These are phyloP conservation scores for Penicillium coprophilum DNA, from an alignment of 495 filamentous ascomycete species.

Conservation along the genomic window DNA sequence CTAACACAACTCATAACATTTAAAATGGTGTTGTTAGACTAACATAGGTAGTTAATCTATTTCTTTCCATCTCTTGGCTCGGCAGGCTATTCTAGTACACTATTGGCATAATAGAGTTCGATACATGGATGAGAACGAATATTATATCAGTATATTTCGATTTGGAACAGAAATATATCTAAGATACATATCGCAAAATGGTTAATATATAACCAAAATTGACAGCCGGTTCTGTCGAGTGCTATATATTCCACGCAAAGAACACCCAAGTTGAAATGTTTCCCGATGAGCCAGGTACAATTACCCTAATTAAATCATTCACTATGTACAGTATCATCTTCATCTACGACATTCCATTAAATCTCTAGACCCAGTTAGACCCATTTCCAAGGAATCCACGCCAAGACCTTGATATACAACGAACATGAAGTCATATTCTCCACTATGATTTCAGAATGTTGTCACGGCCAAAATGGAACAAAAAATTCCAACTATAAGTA, in stretches of 20 bases:
- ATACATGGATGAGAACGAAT: too few species aligned
- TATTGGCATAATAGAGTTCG: too few species aligned
- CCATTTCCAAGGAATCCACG: constrained; percentile 9
- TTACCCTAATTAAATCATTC: neutral
- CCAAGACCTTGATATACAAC: constrained; percentile 9
- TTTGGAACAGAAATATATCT: too few species aligned
- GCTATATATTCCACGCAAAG: neutral
- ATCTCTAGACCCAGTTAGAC: neutral
- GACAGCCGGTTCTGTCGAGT: neutral
- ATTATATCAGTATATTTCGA: too few species aligned
- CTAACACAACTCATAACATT: neutral
- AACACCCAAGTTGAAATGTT: neutral
- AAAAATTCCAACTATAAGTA: constrained; percentile 10
- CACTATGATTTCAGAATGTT: constrained; percentile 44
- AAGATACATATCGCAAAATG: neutral
- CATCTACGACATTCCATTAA: neutral
- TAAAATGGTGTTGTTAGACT: neutral
- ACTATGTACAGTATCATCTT: neutral
- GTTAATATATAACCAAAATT: neutral
- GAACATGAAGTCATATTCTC: constrained; percentile 40
- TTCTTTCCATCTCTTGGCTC: neutral
- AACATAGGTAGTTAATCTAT: neutral
- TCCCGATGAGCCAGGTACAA: too few species aligned
- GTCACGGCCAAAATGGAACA: constrained; percentile 22
- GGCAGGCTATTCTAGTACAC: neutral